These are phyloP conservation scores for Cryomyces minteri DNA, from an alignment of 495 filamentous ascomycete species.

Conservation along the genomic window DNA sequence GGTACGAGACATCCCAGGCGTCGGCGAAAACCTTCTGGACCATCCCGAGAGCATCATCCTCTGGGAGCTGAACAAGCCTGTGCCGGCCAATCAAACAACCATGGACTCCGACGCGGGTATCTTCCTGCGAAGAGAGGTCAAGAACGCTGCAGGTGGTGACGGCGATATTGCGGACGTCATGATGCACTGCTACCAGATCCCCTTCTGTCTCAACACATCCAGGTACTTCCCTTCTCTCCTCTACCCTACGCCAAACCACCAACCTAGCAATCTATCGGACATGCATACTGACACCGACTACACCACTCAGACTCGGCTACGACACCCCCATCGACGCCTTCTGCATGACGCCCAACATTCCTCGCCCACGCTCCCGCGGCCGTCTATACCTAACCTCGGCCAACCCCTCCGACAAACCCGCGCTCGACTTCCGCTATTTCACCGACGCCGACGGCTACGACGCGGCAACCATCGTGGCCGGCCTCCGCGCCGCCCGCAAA, in stretches of 20 bases:
- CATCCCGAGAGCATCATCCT: constrained; percentile 67
- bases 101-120: constrained; percentile 77
- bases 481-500: constrained; percentile 50
- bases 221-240: constrained; percentile 34
- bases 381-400: constrained; percentile 51
- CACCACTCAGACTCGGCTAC: constrained; percentile 42
- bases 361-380: constrained; percentile 57
- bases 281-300: background rate
- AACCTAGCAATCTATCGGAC: background rate
- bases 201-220: constrained; percentile 38
- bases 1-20: constrained; percentile 51
- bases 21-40: constrained; percentile 66
- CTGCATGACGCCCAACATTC: constrained; percentile 87
- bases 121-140: constrained; percentile 54
- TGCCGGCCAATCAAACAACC: constrained; percentile 58
- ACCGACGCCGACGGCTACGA: constrained; percentile 73
- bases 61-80: constrained; percentile 64
- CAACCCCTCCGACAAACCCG: constrained; percentile 56
- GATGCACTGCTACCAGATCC: constrained; percentile 89
- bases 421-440: constrained; percentile 78
- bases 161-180: constrained; percentile 60
- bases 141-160: constrained; percentile 41
- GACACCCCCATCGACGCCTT: constrained; percentile 58
- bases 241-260: constrained; percentile 4
- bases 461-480: constrained; percentile 62